These are phyloP conservation scores for Amylostereum chailletii DNA, from an alignment of 1,284 basidiomycete species.

Conservation along the genomic window DNA sequence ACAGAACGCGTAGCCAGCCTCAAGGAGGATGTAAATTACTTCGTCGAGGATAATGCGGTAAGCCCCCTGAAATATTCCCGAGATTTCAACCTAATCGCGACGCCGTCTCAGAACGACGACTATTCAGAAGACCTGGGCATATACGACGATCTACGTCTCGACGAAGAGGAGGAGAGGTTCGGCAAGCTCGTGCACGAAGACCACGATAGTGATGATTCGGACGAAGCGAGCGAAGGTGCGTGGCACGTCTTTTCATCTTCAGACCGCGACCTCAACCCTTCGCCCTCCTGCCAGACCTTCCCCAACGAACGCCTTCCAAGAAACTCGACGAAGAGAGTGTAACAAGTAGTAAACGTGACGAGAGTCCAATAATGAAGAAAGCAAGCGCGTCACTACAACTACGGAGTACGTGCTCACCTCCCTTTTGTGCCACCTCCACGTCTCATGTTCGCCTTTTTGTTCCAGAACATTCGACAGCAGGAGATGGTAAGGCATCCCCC, in stretches of 20 bases:
- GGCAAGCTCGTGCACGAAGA: conserved; percentile 64
- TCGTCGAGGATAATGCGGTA: conserved; percentile 93
- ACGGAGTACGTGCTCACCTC: conserved; percentile 44
- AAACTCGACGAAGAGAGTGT: conserved; percentile 72
- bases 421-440: not conserved
- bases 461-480: conserved; percentile 36
- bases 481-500: conserved; percentile 31
- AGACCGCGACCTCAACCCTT: conserved; percentile 5
- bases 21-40: conserved; percentile 96
- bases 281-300: conserved; percentile 35
- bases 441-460: not conserved
- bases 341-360: conserved; percentile 61
- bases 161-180: conserved; percentile 94
- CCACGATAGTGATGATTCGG: conserved; percentile 61
- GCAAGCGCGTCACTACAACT: conserved; percentile 48
- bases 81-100: no score
- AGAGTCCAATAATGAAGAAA: conserved; percentile 76
- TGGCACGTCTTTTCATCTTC: conserved; percentile 5
- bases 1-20: conserved; percentile 77
- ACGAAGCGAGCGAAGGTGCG: conserved; percentile 65
- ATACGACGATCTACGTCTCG: conserved; percentile 96
- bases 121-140: conserved; percentile 98
- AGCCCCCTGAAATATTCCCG: conserved; percentile 20
- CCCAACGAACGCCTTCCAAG: conserved; percentile 56
- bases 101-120: conserved; percentile 73